Conservation (phyloP, 208 protist species). For the Wallacemonas sp. region DNA sequence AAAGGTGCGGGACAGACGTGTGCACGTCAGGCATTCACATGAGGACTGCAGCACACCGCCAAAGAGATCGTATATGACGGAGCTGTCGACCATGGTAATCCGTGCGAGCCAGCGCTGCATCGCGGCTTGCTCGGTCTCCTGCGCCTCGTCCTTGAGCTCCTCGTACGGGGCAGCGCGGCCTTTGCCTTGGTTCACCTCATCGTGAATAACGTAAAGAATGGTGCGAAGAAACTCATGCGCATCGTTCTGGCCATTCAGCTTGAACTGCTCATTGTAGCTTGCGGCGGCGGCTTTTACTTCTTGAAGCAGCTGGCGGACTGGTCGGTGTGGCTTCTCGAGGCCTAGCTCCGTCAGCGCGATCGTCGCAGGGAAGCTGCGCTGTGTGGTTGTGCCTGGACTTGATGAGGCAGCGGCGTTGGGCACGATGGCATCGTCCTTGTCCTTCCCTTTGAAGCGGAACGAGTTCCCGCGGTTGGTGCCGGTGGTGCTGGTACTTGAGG, state of each 20-base stretch:
- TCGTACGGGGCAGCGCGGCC: conserved; percentile 37
- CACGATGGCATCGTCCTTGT: not conserved
- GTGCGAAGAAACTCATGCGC: conserved; percentile 91
- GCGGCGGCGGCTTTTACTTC: conserved; percentile 62
- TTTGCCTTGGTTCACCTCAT: conserved; percentile 69
- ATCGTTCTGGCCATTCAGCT: conserved; percentile 81
- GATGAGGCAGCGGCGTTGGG: not conserved
- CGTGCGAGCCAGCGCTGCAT: conserved; percentile 57
- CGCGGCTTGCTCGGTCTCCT: conserved; percentile 48
- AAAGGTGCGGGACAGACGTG: conserved; percentile 58
- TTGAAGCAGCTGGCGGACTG: conserved; percentile 35
- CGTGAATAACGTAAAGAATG: conserved; percentile 85
- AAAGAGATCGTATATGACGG: conserved; percentile 81
- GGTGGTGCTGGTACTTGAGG: no score
- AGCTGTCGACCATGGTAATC: conserved; percentile 53
- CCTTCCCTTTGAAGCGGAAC: conserved; percentile 4
- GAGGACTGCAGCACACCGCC: conserved; percentile 61
- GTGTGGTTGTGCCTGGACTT: conserved; percentile 4
- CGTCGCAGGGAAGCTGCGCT: conserved; percentile 30
- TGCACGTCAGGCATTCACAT: conserved; percentile 53
- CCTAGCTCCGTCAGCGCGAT: conserved; percentile 48
- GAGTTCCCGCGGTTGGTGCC: conserved; percentile 12
- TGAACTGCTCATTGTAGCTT: conserved; percentile 74
- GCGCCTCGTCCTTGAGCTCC: conserved; percentile 53
- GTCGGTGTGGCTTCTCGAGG: not conserved